Evolutionary conservation across 2,329 filamentous ascomycete genomes (phyloP).

Genomic region (Alternaria hordeiaustralica): DNA sequence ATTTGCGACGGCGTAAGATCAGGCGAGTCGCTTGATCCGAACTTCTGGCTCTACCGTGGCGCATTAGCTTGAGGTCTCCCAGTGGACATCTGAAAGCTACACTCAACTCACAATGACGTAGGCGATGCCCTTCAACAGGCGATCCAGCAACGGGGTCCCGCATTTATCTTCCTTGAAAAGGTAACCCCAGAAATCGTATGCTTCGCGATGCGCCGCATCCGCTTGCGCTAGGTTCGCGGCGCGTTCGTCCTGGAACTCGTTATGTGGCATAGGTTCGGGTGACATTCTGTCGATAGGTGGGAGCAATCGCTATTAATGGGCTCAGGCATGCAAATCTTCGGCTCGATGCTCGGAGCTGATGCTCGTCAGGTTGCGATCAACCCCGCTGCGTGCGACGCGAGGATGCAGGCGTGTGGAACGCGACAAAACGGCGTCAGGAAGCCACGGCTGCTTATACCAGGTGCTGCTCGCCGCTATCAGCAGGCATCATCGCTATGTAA

Average conservation of each 20-base stretch:
- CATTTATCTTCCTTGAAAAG: slow-evolving; percentile 60
- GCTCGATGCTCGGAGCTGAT: slow-evolving; percentile 23
- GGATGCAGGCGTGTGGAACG: slow-evolving; percentile 14
- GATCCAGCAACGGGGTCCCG: slow-evolving; percentile 55
- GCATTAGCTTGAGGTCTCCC: slow-evolving; percentile 13
- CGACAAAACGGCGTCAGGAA: slow-evolving; percentile 3
- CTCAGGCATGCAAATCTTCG: slow-evolving; percentile 19
- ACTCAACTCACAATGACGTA: slow-evolving; percentile 52
- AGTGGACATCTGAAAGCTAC: not conserved
- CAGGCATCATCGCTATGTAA: slow-evolving; percentile 18
- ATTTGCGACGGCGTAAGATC: slow-evolving; percentile 59
- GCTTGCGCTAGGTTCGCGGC: slow-evolving; percentile 26
- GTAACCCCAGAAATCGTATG: slow-evolving; percentile 59
- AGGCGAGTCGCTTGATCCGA: slow-evolving; percentile 53
- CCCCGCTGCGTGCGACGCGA: slow-evolving; percentile 22
- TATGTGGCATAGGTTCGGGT: slow-evolving; percentile 30
- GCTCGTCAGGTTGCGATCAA: slow-evolving; percentile 27
- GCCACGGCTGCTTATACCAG: slow-evolving; percentile 18
- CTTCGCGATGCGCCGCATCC: slow-evolving; percentile 49
- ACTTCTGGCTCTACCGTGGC: slow-evolving; percentile 47
- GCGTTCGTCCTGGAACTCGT: slow-evolving; percentile 24
- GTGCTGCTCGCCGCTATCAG: slow-evolving; percentile 15
- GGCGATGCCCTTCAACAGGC: slow-evolving; percentile 55
- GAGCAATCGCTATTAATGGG: slow-evolving; percentile 1
- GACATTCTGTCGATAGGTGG: slow-evolving; percentile 33